Conservation (phyloP, 2,329 filamentous ascomycete species). For the Colletotrichum lindemuthianum region DNA sequence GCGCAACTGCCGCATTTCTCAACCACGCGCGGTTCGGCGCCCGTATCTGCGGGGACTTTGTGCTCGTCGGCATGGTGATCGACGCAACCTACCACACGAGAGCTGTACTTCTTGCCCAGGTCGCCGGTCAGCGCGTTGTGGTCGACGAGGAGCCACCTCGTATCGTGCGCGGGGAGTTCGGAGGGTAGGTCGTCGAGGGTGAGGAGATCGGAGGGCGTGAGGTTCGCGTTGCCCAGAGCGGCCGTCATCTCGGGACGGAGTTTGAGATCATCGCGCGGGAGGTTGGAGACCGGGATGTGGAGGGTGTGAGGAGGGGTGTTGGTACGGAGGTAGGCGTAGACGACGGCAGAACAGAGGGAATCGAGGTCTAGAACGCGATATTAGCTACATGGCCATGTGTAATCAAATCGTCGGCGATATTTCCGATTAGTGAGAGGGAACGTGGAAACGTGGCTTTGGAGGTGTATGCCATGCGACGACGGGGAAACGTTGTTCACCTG, state of each 20-base stretch:
- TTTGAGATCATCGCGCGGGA: slow-evolving; percentile 72
- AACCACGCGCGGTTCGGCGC: slow-evolving; percentile 67
- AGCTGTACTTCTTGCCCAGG: slow-evolving; percentile 63
- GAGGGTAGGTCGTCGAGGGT: slow-evolving; percentile 63
- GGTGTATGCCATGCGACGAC: too few relatives aligned
- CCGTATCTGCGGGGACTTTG: slow-evolving; percentile 56
- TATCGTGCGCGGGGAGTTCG: slow-evolving; percentile 62
- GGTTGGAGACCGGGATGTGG: slow-evolving; percentile 79
- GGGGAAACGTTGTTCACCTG: slow-evolving; percentile 53
- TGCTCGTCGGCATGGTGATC: slow-evolving; percentile 84
- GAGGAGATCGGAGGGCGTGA: slow-evolving; percentile 70
- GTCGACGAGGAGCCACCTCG: slow-evolving; percentile 80
- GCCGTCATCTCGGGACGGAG: slow-evolving; percentile 79
- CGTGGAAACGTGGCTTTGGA: too few relatives aligned
- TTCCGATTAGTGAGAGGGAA: background rate
- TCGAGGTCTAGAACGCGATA: slow-evolving; percentile 71
- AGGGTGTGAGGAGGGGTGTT: slow-evolving; percentile 63
- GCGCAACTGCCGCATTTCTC: slow-evolving; percentile 77
- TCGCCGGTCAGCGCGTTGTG: slow-evolving; percentile 78
- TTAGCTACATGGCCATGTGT: too few relatives aligned
- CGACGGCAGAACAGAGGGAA: slow-evolving; percentile 78
- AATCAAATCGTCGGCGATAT: too few relatives aligned
- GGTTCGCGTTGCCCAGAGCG: slow-evolving; percentile 69
- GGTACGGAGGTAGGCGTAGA: slow-evolving; percentile 79
- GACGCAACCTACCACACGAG: slow-evolving; percentile 71